Evolutionary conservation across 192 early-diverging fungal species (phyloP).

Genomic region (Radiomyces spectabilis): DNA sequence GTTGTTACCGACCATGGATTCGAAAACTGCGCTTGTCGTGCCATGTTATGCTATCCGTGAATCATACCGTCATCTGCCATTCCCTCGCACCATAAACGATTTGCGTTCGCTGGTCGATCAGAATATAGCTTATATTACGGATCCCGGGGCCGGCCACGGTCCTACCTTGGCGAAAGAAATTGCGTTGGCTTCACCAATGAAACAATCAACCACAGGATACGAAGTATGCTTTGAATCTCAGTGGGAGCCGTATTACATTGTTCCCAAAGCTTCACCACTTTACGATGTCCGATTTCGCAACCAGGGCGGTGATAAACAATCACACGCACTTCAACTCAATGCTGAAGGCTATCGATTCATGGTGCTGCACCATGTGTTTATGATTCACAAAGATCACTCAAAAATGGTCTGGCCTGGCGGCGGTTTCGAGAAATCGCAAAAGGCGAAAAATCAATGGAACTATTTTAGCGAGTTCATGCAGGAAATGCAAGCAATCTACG

Average conservation of each 20-base stretch:
- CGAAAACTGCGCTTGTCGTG: conserved; percentile 33
- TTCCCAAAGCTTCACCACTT: conserved; percentile 27
- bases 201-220: no score
- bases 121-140: conserved; percentile 39
- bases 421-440: conserved; percentile 32
- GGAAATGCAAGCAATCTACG: conserved; percentile 34
- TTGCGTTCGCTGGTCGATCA: conserved; percentile 30
- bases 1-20: conserved; percentile 14
- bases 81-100: conserved; percentile 30
- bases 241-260: conserved; percentile 52
- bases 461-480: conserved; percentile 39
- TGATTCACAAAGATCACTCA: conserved; percentile 43
- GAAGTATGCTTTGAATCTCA: conserved; percentile 52
- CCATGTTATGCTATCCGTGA: conserved; percentile 42
- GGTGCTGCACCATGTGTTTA: conserved; percentile 36
- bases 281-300: conserved; percentile 49
- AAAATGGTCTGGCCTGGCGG: conserved; percentile 39
- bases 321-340: conserved; percentile 42
- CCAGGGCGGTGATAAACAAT: conserved; percentile 50
- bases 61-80: conserved; percentile 10
- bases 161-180: conserved; percentile 33
- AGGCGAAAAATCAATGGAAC: conserved; percentile 25
- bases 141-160: conserved; percentile 45
- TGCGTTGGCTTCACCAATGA: conserved; percentile 13
- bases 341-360: conserved; percentile 36